Base-by-base conservation (phyloP, 371 early-diverging fungal species). In the Thermomucor indicae-seudaticae region DNA sequence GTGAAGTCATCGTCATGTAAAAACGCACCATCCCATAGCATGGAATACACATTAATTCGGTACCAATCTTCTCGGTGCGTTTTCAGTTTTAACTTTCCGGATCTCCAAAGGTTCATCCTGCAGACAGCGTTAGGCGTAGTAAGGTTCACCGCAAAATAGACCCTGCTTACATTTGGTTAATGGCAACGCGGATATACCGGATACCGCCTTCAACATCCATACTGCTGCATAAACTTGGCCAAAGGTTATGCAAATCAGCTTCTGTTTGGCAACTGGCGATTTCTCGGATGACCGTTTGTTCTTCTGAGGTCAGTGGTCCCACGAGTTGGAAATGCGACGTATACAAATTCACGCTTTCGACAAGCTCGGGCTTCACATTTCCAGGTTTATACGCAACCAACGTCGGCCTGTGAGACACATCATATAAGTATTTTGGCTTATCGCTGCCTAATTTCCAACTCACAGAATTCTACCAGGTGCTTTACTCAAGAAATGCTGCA, bases 41-140 rank as follows among this genome's bases (percentile, higher is more conserved):
- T 23, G 12, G 47, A 46, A 12, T 30, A 20, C 2, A 31, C 47
- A 30, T 46, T 46, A 12, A 46, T 46, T 7, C 34, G 28, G 32
- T 46, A 46, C 47, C 47, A 46, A 12, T 46, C 47, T 46, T 31
- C 32, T 12, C 32, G 12, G 47, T 3, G 47, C 3, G 34, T 46
- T 20, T 27, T 46, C 17, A 17, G 12, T 0, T 32, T 31, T 17
- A 46, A 0, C 32, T 46, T 46, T 3, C 14, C 8, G 12, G 31
- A 31, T 5, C 14, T 20, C 47, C 47, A 31, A 16, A 46, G 1
- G 32, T 46, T 32, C 32, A 4, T 20, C 47, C 32, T 46, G 28
- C 27, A 32, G 28, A 20, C 11, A 46, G 19, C 30, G 47, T 11
- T 31, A 31, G 32, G 14, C 14, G 32, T 14, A 32, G 10, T 32